Percentiles rank a stretch among this genome's conserved stretches.
Evolutionary conservation across 2,329 filamentous ascomycete species (phyloP).

Genomic region (Ambrosiella xylebori): DNA sequence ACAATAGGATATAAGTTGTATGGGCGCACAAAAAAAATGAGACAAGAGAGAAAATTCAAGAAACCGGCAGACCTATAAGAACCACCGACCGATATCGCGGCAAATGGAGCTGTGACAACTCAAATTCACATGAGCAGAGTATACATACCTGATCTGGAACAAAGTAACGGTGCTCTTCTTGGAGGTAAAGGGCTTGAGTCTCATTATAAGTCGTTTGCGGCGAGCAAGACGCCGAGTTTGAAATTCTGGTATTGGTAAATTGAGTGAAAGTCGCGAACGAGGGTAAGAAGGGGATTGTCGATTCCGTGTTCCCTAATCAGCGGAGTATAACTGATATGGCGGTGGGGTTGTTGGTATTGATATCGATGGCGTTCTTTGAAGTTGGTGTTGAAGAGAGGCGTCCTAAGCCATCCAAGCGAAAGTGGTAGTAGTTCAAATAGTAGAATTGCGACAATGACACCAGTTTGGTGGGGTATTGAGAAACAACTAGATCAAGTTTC

Average conservation of each 20-base stretch:
- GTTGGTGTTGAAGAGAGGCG: neutral
- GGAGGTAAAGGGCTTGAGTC: conserved; percentile 13
- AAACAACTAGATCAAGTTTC: neutral
- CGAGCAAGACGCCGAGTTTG: neutral
- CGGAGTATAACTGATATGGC: neutral
- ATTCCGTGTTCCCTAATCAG: neutral
- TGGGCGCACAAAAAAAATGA: neutral
- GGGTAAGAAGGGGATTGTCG: neutral
- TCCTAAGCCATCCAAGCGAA: conserved; percentile 1
- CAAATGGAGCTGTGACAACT: neutral
- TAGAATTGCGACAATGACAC: neutral
- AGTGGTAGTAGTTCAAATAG: too few relatives aligned
- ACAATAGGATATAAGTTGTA: neutral
- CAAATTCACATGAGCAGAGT: neutral
- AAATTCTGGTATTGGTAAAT: neutral
- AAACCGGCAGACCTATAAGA: neutral
- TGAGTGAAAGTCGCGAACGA: neutral
- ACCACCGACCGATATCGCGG: neutral
- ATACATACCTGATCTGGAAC: conserved; percentile 12
- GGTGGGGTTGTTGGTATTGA: neutral
- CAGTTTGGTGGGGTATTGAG: neutral
- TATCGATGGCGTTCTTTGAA: neutral
- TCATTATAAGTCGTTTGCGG: conserved; percentile 4
- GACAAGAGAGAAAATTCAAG: neutral
- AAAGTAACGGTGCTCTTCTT: conserved; percentile 13